A percentile compares a stretch with the other conserved stretches of the same genome.
phyloP scores from a whole-genome alignment of 352 stramenopile genomes.

The Phytopythium helicoides region DNA sequence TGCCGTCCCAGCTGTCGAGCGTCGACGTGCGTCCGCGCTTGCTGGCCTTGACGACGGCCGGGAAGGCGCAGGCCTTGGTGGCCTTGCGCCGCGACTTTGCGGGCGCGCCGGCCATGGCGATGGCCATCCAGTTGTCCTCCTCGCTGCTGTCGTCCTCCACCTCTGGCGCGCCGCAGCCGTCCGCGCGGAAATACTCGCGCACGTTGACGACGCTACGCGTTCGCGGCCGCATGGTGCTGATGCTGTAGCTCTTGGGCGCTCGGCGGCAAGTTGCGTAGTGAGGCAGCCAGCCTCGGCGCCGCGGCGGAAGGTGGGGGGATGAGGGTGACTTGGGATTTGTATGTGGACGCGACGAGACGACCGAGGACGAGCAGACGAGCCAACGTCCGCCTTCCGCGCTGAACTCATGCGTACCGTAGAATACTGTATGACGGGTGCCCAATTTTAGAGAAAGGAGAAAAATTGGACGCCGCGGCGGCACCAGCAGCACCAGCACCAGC shows the following conservation, averaged over 20 bases:
- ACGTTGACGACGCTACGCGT: slow-evolving; percentile 72
- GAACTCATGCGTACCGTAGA: too few relatives aligned
- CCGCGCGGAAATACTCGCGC: slow-evolving; percentile 70
- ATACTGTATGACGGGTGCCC: too few relatives aligned
- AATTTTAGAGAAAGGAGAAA: too few relatives aligned
- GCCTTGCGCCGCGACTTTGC: slow-evolving; percentile 1
- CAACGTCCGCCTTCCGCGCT: too few relatives aligned
- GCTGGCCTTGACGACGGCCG: slow-evolving; percentile 33
- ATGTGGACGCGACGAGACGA: too few relatives aligned
- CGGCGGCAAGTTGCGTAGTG: background rate
- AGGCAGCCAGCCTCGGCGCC: too few relatives aligned
- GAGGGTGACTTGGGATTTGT: too few relatives aligned
- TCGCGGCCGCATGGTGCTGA: slow-evolving; percentile 54
- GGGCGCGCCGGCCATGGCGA: slow-evolving; percentile 27
- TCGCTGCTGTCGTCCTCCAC: slow-evolving; percentile 38
- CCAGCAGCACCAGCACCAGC: too few relatives aligned
- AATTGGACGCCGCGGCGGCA: too few relatives aligned
- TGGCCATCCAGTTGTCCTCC: slow-evolving; percentile 50
- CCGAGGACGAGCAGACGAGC: too few relatives aligned
- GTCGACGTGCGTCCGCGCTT: slow-evolving; percentile 53
- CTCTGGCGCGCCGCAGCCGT: slow-evolving; percentile 40
- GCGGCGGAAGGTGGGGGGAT: background rate
- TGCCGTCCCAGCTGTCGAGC: slow-evolving; percentile 56
- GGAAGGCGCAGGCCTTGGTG: slow-evolving; percentile 7
- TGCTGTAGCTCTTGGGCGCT: background rate